Percentiles rank a stretch among this genome's conserved stretches.
phyloP scores from a whole-genome alignment of 768 basidiomycete species.

The Lactarius hengduanensis region DNA sequence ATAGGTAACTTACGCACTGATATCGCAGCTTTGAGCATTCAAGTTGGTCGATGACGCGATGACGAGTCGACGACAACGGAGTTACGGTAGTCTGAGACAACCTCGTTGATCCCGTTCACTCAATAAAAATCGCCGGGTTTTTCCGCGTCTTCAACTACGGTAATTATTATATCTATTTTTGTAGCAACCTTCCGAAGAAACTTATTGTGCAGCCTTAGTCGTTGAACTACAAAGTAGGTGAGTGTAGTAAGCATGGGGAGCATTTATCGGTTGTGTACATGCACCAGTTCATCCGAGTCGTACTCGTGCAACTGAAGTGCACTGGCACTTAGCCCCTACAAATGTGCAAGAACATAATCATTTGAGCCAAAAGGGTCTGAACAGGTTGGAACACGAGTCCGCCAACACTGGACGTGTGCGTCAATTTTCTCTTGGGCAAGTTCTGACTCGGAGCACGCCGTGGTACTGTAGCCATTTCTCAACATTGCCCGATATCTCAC shows the following conservation, averaged over 20 bases:
- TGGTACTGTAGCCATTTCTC: neutral
- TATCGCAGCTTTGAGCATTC: constrained; percentile 18
- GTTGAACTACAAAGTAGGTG: neutral
- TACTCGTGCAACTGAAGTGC: no score
- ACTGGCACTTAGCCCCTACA: neutral
- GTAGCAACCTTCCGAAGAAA: no score
- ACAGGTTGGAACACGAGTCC: neutral
- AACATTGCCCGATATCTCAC: neutral
- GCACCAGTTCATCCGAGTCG: no score
- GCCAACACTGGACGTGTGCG: neutral
- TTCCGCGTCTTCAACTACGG: neutral
- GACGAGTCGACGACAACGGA: constrained; percentile 5
- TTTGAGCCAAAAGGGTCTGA: neutral
- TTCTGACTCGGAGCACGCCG: neutral
- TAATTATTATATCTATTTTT: no score
- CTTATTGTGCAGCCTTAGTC: no score
- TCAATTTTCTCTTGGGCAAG: neutral
- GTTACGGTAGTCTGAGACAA: neutral
- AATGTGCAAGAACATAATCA: neutral
- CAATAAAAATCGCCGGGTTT: neutral
- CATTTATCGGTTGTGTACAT: neutral
- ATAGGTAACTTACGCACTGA: constrained; percentile 17
- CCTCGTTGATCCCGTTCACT: neutral
- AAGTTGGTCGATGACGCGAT: neutral
- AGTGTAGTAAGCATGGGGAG: neutral